Conservation (phyloP, 108 stramenopile genomes). For the Pinguiococcus pyrenoidosus region DNA sequence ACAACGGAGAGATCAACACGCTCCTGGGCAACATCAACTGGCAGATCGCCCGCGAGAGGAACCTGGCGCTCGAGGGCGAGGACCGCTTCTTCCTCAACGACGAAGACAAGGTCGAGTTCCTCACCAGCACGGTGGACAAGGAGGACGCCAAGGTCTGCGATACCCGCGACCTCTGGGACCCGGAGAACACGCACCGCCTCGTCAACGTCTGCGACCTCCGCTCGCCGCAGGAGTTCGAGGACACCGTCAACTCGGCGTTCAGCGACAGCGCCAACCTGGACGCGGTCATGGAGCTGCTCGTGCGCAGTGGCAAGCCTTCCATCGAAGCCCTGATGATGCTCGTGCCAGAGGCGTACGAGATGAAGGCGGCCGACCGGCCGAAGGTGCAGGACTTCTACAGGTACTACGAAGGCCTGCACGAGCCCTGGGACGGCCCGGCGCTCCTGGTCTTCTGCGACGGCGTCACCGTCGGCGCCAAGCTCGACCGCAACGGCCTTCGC, state of each 20-base stretch:
- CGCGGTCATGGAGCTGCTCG: conserved; percentile 23
- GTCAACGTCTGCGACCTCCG: conserved; percentile 17
- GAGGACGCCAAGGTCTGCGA: too few species aligned
- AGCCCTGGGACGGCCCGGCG: conserved; percentile 33
- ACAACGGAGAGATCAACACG: conserved; percentile 43
- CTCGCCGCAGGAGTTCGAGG: conserved; percentile 12
- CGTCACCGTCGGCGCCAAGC: conserved; percentile 24
- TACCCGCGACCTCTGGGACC: conserved; percentile 9
- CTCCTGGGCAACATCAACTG: conserved; percentile 40
- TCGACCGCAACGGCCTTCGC: conserved; percentile 28
- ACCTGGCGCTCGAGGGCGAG: conserved; percentile 6
- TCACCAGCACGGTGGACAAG: too few species aligned
- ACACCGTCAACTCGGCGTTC: conserved; percentile 19
- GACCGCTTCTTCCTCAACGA: too few species aligned
- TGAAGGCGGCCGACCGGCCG: conserved; percentile 14
- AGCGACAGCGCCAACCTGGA: conserved; percentile 30
- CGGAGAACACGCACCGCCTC: conserved; percentile 2
- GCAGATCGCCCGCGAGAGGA: conserved; percentile 18
- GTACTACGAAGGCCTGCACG: conserved; percentile 28
- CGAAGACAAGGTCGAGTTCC: too few species aligned
- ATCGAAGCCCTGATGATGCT: conserved; percentile 27
- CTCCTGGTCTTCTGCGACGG: conserved; percentile 31
- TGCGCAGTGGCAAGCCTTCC: conserved; percentile 11
- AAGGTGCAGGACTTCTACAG: conserved; percentile 22
- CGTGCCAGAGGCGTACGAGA: conserved; percentile 24